These are phyloP conservation scores for Thelephora aurantiotincta DNA, from an alignment of 768 basidiomycete species.

Conservation along the genomic window DNA sequence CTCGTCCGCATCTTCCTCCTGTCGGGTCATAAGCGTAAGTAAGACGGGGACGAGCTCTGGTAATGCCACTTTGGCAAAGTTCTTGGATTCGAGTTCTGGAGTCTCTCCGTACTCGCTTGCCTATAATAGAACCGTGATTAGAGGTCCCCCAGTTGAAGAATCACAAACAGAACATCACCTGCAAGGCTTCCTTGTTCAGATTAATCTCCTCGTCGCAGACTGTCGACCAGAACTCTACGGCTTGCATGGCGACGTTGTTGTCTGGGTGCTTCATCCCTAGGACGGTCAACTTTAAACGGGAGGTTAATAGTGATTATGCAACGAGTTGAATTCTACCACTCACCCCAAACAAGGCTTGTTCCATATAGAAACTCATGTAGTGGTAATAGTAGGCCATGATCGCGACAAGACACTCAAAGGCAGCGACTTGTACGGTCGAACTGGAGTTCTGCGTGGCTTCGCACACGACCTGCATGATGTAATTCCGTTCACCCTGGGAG, in stretches of 20 bases:
- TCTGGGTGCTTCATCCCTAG: slow-evolving; percentile 94
- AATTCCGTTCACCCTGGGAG: slow-evolving; percentile 88
- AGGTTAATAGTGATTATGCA: slow-evolving; percentile 7
- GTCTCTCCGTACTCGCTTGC: slow-evolving; percentile 82
- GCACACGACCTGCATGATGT: slow-evolving; percentile 99
- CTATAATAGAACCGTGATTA: slow-evolving; percentile 20
- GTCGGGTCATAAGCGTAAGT: slow-evolving; percentile 73
- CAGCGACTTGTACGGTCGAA: slow-evolving; percentile 81
- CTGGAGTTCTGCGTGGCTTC: slow-evolving; percentile 86
- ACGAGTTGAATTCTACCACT: slow-evolving; percentile 17
- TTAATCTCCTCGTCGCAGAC: slow-evolving; percentile 98
- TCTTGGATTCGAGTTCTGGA: slow-evolving; percentile 74
- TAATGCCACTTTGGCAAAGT: slow-evolving; percentile 89
- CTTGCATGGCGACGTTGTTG: slow-evolving; percentile 86
- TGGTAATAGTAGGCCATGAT: slow-evolving; percentile 99
- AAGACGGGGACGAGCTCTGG: slow-evolving; percentile 93
- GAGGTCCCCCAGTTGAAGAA: not conserved
- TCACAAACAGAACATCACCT: slow-evolving; percentile 30
- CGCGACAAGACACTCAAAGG: slow-evolving; percentile 89
- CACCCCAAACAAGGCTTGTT: slow-evolving; percentile 94
- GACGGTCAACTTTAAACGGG: slow-evolving; percentile 61
- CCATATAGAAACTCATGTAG: slow-evolving; percentile 99
- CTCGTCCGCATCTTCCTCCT: slow-evolving; percentile 94
- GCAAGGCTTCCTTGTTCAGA: slow-evolving; percentile 79
- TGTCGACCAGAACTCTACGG: slow-evolving; percentile 98